Conservation (phyloP, 257 asterid species). For the Sherardia arvensis region DNA sequence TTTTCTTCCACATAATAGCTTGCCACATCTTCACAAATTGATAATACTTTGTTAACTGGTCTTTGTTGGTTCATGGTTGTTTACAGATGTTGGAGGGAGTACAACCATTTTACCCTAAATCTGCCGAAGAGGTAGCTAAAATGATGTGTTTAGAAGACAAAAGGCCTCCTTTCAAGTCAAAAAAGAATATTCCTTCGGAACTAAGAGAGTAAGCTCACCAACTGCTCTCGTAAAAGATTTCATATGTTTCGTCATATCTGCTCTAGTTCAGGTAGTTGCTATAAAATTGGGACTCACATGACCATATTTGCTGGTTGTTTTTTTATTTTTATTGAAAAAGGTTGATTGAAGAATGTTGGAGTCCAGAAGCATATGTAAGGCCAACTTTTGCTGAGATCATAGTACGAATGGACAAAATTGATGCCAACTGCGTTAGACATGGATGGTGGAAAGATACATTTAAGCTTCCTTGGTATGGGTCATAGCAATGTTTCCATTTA, state of each 20-base stretch:
- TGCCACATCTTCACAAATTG: not conserved
- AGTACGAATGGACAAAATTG: constrained; percentile 57
- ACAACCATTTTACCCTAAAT: constrained; percentile 66
- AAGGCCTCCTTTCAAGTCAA: constrained; percentile 80
- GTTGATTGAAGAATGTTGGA: constrained; percentile 94
- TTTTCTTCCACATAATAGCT: not conserved
- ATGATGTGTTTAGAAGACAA: constrained; percentile 58
- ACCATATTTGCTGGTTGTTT: not conserved
- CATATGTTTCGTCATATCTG: not conserved
- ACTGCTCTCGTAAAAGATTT: not conserved
- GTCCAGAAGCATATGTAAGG: constrained; percentile 41
- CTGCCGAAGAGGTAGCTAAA: constrained; percentile 58
- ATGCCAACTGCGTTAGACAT: constrained; percentile 57
- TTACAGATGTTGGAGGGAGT: constrained; percentile 85
- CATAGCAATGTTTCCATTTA: not conserved
- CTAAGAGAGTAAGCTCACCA: constrained; percentile 60
- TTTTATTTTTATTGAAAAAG: constrained; percentile 33
- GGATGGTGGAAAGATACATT: constrained; percentile 99
- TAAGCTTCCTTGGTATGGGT: constrained; percentile 84
- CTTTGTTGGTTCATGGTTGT: constrained; percentile 6
- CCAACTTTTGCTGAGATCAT: constrained; percentile 75
- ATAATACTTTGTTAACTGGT: not conserved
- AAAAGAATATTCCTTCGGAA: constrained; percentile 68
- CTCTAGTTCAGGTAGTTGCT: not conserved
- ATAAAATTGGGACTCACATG: not conserved